Evolutionary conservation across 768 basidiomycete species (phyloP).

Genomic region (Lentinula edodes): DNA sequence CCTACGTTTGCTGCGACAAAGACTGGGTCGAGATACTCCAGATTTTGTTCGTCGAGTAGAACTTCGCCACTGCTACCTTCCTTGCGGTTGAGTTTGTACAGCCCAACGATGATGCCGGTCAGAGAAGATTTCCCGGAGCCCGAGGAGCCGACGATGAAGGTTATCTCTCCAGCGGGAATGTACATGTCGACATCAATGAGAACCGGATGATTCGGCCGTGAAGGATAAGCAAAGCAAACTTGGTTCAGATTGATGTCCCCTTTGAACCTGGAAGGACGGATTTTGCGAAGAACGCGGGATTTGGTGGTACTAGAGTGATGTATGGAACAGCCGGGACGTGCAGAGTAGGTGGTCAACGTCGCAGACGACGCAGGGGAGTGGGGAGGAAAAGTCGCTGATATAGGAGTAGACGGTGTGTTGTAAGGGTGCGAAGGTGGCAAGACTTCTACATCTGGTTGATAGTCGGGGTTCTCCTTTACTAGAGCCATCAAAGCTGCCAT

Average conservation of each 20-base stretch:
- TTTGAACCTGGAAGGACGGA: constrained; percentile 54
- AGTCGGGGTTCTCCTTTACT: constrained; percentile 32
- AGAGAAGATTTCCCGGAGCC: constrained; percentile 77
- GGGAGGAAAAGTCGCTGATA: constrained; percentile 47
- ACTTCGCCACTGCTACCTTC: constrained; percentile 48
- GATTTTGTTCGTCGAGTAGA: constrained; percentile 75
- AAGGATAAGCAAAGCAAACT: constrained; percentile 70
- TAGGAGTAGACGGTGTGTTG: constrained; percentile 26
- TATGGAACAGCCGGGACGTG: constrained; percentile 9
- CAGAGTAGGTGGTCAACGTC: constrained; percentile 4
- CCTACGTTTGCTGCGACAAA: constrained; percentile 69
- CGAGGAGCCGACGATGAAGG: constrained; percentile 75
- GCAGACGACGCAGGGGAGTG: constrained; percentile 17
- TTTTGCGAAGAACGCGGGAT: constrained; percentile 44
- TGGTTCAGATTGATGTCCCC: constrained; percentile 65
- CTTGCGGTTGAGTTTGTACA: constrained; percentile 52
- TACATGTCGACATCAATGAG: constrained; percentile 58
- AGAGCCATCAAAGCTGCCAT: constrained; percentile 65
- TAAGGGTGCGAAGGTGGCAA: background rate
- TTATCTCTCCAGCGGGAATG: constrained; percentile 66
- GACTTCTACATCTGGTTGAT: constrained; percentile 3
- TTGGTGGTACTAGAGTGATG: constrained; percentile 5
- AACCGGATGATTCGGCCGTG: constrained; percentile 56
- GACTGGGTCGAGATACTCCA: constrained; percentile 63
- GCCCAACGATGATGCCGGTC: constrained; percentile 57